A percentile compares a stretch with the other conserved stretches of the same genome.
These are phyloP conservation scores for Colletotrichum incanum DNA, from an alignment of 2,329 filamentous ascomycete species.

Conservation along the genomic window DNA sequence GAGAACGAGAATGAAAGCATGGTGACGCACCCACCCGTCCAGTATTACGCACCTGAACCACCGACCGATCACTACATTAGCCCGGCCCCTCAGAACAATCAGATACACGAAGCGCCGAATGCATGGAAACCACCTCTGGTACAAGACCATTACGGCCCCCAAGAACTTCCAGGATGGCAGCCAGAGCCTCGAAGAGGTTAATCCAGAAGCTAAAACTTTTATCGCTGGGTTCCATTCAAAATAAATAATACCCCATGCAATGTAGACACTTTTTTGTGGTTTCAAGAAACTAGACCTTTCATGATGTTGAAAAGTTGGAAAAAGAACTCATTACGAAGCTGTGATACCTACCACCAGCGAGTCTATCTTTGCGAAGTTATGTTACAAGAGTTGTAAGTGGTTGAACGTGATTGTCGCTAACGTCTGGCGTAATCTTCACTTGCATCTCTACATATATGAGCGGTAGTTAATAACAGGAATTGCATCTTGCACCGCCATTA, in stretches of 20 bases:
- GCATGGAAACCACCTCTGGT: not conserved
- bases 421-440: no score
- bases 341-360: no score
- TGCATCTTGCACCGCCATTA: no score
- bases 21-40: not conserved
- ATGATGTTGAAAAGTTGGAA: not conserved
- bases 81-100: not conserved
- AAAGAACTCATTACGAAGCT: no score
- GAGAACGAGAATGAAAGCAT: constrained; percentile 3
- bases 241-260: not conserved
- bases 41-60: not conserved
- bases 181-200: constrained; percentile 1
- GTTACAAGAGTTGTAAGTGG: no score
- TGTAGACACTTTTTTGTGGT: not conserved
- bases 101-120: constrained; percentile 1
- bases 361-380: no score
- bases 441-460: no score
- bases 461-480: no score
- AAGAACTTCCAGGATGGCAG: constrained; percentile 5
- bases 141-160: not conserved
- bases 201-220: not conserved
- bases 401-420: no score
- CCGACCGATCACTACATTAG: not conserved
- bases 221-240: not conserved
- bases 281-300: not conserved